Conservation (phyloP, 2,329 filamentous ascomycete genomes). For the Pseudogymnoascus sp. region DNA sequence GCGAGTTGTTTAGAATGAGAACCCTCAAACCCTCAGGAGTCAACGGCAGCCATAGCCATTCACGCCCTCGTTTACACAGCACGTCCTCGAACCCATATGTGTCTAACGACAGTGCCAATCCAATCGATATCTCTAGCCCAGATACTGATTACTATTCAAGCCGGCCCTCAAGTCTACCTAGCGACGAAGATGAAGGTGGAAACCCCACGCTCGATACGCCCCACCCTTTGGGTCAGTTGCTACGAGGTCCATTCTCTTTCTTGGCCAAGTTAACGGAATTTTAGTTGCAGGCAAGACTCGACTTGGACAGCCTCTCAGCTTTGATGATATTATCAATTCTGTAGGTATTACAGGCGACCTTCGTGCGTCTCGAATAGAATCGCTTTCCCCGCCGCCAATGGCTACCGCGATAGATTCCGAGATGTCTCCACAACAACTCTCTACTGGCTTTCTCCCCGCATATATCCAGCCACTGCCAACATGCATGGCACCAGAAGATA, state of each 20-base stretch:
- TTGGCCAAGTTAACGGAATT: not conserved
- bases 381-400: not conserved
- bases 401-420: not conserved
- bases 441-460: not conserved
- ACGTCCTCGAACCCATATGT: not conserved
- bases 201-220: not conserved
- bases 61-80: not conserved
- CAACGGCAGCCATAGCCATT: not conserved
- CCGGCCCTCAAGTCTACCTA: not conserved
- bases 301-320: not conserved
- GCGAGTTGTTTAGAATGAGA: not conserved
- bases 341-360: conserved; percentile 6
- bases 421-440: not conserved
- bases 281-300: not conserved
- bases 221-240: not conserved
- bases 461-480: conserved; percentile 2
- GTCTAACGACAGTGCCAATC: not conserved
- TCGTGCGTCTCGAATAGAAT: not conserved
- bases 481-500: conserved; percentile 12
- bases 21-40: not conserved
- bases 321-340: not conserved
- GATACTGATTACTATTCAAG: not conserved
- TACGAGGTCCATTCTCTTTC: not conserved
- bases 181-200: not conserved
- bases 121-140: not conserved